Evolutionary conservation across 352 stramenopile species (phyloP), one percentile per base, ranked within the genome.

Genomic region (Phytophthora pistaciae): DNA sequence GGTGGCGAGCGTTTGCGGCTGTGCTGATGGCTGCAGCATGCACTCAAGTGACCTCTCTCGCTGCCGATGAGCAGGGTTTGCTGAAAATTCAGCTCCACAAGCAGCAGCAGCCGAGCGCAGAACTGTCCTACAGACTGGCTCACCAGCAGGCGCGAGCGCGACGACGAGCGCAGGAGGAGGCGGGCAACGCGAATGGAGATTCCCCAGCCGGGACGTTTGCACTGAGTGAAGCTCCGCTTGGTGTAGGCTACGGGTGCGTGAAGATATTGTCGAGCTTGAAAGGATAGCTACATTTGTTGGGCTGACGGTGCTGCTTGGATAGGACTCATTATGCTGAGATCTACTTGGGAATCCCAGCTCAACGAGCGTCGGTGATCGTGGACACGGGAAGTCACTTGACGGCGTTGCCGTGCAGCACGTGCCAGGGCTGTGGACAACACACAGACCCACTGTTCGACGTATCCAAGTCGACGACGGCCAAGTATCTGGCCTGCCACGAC

Each of bases 251-350:
- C 31, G 89, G 86, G 84, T 93, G 62, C 57, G 36, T 44, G 3
- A 44, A 16, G 36, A 44, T 1, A 40, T 40, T 40, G 75, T 74
- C 46, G 20, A 60, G 8, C 18, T 49, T 13, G 31, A 23, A 50
- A 48, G 36, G 16, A 36, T 66, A 33, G 48, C 6, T 31, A 56
- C 20, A 48, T 46, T 33, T 2, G 16, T 20, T 13, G n/a, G 42
- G 18, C 18, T 62, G 18, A 60, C 9, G 27, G 57, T 13, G 31
- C 48, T 64, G 11, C 18, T 31, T 65, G 20, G 77, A 29, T 49
- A 92, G 89, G 11, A 96, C 90, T 29, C 90, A 96, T 50, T 96
- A 94, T 50, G 88, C 90, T 13, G 88, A 95, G 67, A 78, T 96
- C 49, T 93, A 95, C 68, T 66, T 95, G 55, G 90, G 90, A 2